Percentiles rank a stretch among this genome's conserved stretches.
Conservation (phyloP, 208 protist species). For the Trypanosoma cruzi region DNA sequence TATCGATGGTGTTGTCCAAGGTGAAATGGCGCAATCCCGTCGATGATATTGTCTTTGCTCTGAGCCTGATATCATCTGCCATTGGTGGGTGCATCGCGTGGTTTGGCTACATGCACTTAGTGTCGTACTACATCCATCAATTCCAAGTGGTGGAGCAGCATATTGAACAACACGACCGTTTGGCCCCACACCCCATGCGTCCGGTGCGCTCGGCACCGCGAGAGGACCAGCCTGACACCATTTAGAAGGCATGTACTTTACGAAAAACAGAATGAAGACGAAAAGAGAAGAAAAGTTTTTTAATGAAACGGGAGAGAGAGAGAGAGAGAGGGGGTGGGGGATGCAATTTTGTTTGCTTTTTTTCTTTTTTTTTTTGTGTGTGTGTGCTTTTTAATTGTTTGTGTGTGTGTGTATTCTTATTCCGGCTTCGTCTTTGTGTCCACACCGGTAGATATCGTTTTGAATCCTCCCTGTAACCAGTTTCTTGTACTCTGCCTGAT, state of each 20-base stretch:
- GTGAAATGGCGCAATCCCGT: conserved; percentile 24
- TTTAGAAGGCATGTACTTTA: conserved; percentile 16
- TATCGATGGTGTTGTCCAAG: conserved; percentile 18
- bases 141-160: conserved; percentile 66
- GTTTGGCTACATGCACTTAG: conserved; percentile 69
- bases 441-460: too few relatives aligned
- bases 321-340: background rate
- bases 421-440: too few relatives aligned
- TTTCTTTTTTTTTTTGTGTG: too few relatives aligned
- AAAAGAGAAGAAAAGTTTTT: background rate
- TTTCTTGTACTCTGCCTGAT: too few relatives aligned
- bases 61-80: conserved; percentile 40
- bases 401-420: too few relatives aligned
- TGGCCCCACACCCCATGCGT: conserved; percentile 18
- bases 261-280: background rate
- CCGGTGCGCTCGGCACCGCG: conserved; percentile 25
- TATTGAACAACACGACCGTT: conserved; percentile 39
- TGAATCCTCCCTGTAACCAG: too few relatives aligned
- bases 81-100: conserved; percentile 52
- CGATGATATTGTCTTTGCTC: conserved; percentile 56
- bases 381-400: too few relatives aligned
- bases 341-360: too few relatives aligned
- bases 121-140: conserved; percentile 40
- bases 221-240: conserved; percentile 30
- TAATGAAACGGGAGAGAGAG: too few relatives aligned